Conservation (phyloP, 139 green algal genomes). For the Coelastrella sp. region DNA sequence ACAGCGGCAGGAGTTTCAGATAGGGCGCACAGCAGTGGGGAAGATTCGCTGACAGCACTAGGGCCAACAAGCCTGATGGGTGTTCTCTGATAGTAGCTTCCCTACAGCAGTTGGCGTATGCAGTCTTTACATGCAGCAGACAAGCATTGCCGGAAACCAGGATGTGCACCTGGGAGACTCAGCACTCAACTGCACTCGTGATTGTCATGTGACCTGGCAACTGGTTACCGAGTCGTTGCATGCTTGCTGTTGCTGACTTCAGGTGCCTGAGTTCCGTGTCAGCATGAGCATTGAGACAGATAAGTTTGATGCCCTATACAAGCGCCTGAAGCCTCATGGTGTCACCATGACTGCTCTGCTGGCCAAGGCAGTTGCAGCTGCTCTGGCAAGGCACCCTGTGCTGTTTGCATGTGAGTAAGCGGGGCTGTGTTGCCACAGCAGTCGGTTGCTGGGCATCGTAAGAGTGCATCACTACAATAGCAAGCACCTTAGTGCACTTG, state of each 20-base stretch:
- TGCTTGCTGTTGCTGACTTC: not conserved
- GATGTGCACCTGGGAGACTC: no score
- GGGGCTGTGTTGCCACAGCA: not conserved
- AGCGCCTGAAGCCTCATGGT: constrained; percentile 96
- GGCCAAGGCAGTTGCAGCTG: constrained; percentile 93
- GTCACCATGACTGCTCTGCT: constrained; percentile 99
- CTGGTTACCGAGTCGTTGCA: not conserved
- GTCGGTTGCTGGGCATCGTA: not conserved
- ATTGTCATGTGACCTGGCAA: not conserved
- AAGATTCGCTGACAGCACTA: constrained; percentile 53
- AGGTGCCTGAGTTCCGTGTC: constrained; percentile 97
- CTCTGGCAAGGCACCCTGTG: constrained; percentile 92
- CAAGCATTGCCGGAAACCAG: no score
- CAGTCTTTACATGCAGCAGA: not conserved
- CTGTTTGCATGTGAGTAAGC: constrained; percentile 84
- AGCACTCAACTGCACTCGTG: no score
- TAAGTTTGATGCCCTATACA: constrained; percentile 96
- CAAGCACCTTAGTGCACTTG: no score
- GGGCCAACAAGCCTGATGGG: constrained; percentile 15
- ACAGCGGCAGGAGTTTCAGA: constrained; percentile 45
- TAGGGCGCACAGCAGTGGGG: constrained; percentile 31
- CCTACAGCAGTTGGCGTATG: not conserved
- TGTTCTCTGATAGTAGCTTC: constrained; percentile 50
- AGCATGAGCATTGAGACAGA: constrained; percentile 94
- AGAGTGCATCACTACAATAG: no score